Base-by-base conservation (phyloP, 148 eudicot genomes). In the Persicaria maculosa region DNA sequence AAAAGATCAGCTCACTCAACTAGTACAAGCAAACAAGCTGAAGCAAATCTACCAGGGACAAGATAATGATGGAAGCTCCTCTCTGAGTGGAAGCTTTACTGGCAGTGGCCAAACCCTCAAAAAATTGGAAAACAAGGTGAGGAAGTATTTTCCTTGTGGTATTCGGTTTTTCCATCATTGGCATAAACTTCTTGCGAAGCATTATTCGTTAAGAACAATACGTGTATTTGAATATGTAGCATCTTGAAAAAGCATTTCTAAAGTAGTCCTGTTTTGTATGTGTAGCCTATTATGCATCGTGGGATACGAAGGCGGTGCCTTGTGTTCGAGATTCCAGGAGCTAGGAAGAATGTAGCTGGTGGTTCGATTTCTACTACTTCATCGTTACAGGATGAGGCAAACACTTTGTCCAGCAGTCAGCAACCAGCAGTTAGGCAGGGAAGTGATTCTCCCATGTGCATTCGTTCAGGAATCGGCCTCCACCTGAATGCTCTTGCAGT, bases 231-330 rank as follows among this genome's bases (percentile, higher is more conserved):
- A 64, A 44, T 19, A 44, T 45, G 9, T 46, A 44, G 20, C 12
- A 6, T 16, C 52, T 47, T 9, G 1, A 70, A 1, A 9, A 45
- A 47, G 19, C 7, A 17, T 4, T 12, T n/a, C 7, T 17, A 46
- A 44, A 65, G 46, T 47, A 31, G 17, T 46, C 46, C 12, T 71
- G 25, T 45, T 75, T 50, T 75, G 44, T 73, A 17, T 73, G 53
- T 87, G 81, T 79, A 92, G 97, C 75, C 75, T 77, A 74, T 73
- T 68, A 73, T 88, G 54, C 88, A 87, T 36, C 85, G 93, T 76
- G 99, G 96, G 17, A 75, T 89, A 81, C 80, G 96, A 77, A 86
- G 99, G 75, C 87, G 99, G 10, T 95, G 99, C 79, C 96, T 95
- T 44, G 87, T 87, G 74, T 95, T 90, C 80, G 99, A 95, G 85